A percentile compares a stretch with the other conserved stretches of the same genome.
phyloP scores from a whole-genome alignment of 139 green algal genomes.

The Closterium sp. region DNA sequence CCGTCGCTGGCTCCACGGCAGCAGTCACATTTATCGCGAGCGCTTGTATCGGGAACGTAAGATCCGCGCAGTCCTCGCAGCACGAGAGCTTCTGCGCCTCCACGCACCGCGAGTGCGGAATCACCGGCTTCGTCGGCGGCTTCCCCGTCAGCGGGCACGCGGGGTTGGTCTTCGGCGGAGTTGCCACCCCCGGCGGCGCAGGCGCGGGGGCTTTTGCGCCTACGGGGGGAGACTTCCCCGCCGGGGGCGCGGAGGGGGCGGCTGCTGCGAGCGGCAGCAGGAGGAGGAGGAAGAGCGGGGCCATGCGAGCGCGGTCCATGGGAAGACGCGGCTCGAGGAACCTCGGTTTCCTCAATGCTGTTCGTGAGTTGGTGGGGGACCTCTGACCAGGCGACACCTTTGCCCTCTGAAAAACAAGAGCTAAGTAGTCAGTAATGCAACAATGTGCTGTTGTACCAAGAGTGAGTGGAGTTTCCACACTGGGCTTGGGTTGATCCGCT shows the following conservation, averaged over 20 bases:
- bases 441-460: no score
- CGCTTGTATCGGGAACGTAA: neutral
- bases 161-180: neutral
- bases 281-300: neutral
- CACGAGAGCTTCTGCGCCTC: neutral
- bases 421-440: no score
- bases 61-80: neutral
- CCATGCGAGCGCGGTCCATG: neutral
- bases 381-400: no score
- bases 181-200: neutral
- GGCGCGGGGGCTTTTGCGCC: neutral
- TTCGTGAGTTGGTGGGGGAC: neutral
- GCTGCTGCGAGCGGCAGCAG: neutral
- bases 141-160: neutral
- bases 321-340: neutral
- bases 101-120: neutral
- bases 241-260: no score
- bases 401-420: no score
- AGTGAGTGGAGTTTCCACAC: no score
- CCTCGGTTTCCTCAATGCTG: neutral
- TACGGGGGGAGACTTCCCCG: neutral
- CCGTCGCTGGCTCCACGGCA: neutral
- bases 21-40: neutral
- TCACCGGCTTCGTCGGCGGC: neutral
- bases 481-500: no score